These are phyloP conservation scores for Paragyromitra xinjiangensis DNA, from an alignment of 495 filamentous ascomycete species.

Conservation along the genomic window DNA sequence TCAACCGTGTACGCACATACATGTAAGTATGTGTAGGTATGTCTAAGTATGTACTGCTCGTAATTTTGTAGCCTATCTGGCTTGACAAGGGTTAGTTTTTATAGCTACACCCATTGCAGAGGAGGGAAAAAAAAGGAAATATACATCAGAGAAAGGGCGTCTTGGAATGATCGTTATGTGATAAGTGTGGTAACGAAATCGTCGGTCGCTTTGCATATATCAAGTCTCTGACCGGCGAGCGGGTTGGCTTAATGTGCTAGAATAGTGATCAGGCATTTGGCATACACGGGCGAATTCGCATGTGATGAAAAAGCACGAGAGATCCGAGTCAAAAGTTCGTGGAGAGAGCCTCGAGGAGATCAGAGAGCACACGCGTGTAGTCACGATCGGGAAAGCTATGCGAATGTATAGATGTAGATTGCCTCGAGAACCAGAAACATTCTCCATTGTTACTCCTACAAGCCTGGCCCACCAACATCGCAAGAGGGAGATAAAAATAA, in stretches of 20 bases:
- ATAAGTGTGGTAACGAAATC: constrained; percentile 5
- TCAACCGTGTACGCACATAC: constrained; percentile 1
- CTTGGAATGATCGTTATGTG: not conserved
- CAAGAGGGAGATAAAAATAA: constrained; percentile 17
- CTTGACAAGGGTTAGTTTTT: not conserved
- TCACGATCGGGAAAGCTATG: not conserved
- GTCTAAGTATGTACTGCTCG: not conserved
- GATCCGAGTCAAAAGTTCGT: not conserved
- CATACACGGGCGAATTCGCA: not conserved
- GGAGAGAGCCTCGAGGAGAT: constrained; percentile 3
- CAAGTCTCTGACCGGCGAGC: not conserved
- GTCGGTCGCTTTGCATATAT: not conserved
- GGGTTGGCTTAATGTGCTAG: not conserved
- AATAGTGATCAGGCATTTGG: constrained; percentile 12
- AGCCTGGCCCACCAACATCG: constrained; percentile 7
- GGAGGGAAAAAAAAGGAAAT: not conserved
- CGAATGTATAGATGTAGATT: not conserved
- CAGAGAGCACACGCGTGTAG: not conserved
- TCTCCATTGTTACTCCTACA: constrained; percentile 14
- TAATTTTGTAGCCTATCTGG: not conserved
- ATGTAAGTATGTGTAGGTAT: not conserved
- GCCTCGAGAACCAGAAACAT: constrained; percentile 6
- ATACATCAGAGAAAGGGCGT: not conserved
- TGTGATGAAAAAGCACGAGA: not conserved
- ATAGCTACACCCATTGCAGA: not conserved